phyloP scores from a whole-genome alignment of 2,329 filamentous ascomycete species.

The Graphiopsis chlorocephala region DNA sequence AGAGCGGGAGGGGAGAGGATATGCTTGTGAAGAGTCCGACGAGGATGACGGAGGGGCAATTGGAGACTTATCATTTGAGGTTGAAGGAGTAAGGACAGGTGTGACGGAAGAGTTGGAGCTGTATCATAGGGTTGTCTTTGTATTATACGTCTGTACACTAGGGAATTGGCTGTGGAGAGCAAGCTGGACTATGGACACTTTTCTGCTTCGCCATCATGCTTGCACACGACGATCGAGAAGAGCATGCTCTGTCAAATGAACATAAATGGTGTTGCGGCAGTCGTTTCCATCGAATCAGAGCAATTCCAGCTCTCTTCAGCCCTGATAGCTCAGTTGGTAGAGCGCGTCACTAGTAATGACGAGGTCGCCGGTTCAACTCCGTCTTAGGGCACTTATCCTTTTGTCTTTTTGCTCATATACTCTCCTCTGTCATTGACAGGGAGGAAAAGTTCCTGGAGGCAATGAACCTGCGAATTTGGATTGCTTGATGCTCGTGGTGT shows the following conservation, averaged over 20 bases:
- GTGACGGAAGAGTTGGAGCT: neutral
- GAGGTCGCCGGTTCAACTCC: constrained; percentile 16
- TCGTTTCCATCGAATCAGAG: neutral
- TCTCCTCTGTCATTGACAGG: neutral
- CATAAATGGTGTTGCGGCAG: neutral
- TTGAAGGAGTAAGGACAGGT: constrained; percentile 18
- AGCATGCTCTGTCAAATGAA: neutral
- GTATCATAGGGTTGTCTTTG: neutral
- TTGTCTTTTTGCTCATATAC: neutral
- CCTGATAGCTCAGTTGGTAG: constrained; percentile 16
- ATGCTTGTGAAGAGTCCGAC: constrained; percentile 76
- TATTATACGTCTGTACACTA: neutral
- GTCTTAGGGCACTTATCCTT: constrained; percentile 8
- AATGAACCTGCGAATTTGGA: neutral
- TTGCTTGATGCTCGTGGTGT: neutral
- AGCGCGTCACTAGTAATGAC: constrained; percentile 16
- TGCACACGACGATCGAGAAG: neutral
- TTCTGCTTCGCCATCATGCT: too few species aligned
- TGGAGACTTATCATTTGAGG: constrained; percentile 58
- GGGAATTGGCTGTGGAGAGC: neutral
- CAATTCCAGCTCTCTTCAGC: neutral
- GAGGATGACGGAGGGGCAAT: constrained; percentile 58
- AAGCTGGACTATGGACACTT: neutral
- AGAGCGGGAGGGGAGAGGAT: constrained; percentile 87
- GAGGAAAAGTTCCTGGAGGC: neutral